Conservation (phyloP, 768 basidiomycete species). For the Steccherinum ochraceum region DNA sequence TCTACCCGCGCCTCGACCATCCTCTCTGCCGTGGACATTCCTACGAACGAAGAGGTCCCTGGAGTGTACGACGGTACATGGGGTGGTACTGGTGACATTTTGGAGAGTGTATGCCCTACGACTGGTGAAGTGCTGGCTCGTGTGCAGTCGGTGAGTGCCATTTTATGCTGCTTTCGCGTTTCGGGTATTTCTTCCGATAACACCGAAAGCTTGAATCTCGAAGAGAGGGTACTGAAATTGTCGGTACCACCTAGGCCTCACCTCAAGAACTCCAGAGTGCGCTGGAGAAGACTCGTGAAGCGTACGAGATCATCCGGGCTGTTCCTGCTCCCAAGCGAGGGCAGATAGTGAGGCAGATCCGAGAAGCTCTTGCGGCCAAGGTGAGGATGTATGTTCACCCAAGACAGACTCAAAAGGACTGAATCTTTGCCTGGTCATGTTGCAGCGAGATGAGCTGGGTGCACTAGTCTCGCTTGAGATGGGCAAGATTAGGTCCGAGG, state of each 20-base stretch:
- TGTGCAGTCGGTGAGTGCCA: slow-evolving; percentile 56
- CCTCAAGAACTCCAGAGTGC: slow-evolving; percentile 66
- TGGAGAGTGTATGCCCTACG: slow-evolving; percentile 73
- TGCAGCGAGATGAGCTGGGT: slow-evolving; percentile 70
- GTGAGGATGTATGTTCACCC: slow-evolving; percentile 32
- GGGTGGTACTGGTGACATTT: slow-evolving; percentile 67
- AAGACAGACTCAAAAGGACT: no score
- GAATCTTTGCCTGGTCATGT: background rate
- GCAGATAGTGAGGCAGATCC: slow-evolving; percentile 82
- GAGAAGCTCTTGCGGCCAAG: slow-evolving; percentile 75
- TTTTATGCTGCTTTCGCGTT: no score
- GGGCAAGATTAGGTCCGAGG: slow-evolving; percentile 90
- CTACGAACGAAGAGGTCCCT: slow-evolving; percentile 43
- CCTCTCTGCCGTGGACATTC: slow-evolving; percentile 59
- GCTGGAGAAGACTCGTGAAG: slow-evolving; percentile 66
- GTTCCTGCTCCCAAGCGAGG: slow-evolving; percentile 86
- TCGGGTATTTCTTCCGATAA: no score
- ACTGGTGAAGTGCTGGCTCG: slow-evolving; percentile 81
- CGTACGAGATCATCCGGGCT: slow-evolving; percentile 61
- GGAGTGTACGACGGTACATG: slow-evolving; percentile 84
- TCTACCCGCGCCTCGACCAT: slow-evolving; percentile 68
- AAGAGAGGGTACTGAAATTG: background rate
- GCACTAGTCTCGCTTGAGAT: slow-evolving; percentile 82
- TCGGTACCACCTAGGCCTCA: slow-evolving; percentile 42
- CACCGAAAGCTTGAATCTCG: background rate